Evolutionary conservation across 495 filamentous ascomycete genomes (phyloP).

Genomic region (Tirmania nivea): DNA sequence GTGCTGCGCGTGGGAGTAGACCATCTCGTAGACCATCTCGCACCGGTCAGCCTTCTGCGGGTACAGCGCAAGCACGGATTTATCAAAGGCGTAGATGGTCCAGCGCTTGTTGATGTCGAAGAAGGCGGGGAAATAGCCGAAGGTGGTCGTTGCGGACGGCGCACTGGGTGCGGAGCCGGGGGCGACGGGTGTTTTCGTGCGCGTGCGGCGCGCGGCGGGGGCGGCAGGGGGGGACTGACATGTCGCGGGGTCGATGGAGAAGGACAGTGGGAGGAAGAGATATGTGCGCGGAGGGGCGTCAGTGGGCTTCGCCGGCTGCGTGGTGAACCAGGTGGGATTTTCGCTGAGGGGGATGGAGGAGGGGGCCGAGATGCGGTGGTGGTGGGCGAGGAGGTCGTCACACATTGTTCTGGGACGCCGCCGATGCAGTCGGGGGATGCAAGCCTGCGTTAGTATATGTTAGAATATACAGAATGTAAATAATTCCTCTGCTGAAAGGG

Average conservation of each 20-base stretch:
- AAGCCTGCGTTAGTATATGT: too few relatives aligned
- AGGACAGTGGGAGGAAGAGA: constrained; percentile 5
- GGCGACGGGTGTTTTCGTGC: neutral
- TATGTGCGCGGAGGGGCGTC: constrained; percentile 6
- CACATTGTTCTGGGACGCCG: too few relatives aligned
- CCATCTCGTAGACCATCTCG: constrained; percentile 11
- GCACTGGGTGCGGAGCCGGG: neutral
- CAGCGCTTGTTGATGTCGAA: constrained; percentile 12
- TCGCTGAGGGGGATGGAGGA: constrained; percentile 11
- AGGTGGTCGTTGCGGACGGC: neutral
- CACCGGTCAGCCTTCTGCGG: neutral
- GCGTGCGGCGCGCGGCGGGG: neutral
- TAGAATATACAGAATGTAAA: too few relatives aligned
- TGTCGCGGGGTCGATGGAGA: neutral
- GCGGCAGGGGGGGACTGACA: neutral
- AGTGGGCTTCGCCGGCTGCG: constrained; percentile 2
- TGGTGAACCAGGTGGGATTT: constrained; percentile 11
- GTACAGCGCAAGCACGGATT: constrained; percentile 5
- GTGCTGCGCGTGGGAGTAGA: neutral
- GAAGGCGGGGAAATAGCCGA: constrained; percentile 7
- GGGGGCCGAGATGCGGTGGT: constrained; percentile 11
- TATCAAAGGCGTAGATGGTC: constrained; percentile 15
- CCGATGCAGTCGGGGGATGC: too few relatives aligned
- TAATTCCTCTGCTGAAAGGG: too few relatives aligned
- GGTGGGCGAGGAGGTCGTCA: constrained; percentile 11